Conservation (phyloP, 345 rosid genomes). For the Arabidopsis suecica region DNA sequence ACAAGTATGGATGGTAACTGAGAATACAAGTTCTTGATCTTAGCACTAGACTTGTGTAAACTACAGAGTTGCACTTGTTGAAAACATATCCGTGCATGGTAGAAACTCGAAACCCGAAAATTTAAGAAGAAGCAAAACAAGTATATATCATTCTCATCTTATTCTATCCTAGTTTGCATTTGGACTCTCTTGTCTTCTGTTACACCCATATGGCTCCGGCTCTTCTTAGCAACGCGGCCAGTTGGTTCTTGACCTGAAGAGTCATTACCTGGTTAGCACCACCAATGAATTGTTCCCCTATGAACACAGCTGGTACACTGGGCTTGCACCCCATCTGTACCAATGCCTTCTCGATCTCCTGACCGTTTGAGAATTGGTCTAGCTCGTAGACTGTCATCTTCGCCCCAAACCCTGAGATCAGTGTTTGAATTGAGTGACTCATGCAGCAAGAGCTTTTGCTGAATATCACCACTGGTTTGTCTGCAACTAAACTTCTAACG, state of each 20-base stretch:
- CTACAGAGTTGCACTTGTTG: constrained; percentile 41
- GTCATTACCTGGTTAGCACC: constrained; percentile 76
- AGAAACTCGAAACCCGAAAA: constrained; percentile 25
- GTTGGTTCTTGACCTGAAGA: constrained; percentile 50
- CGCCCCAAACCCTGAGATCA: constrained; percentile 74
- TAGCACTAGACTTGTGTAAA: constrained; percentile 15
- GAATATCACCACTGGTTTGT: constrained; percentile 84
- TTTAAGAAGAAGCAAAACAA: neutral
- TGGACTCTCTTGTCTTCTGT: constrained; percentile 6
- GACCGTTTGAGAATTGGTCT: constrained; percentile 62
- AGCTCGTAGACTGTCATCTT: constrained; percentile 76
- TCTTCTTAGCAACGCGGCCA: constrained; percentile 44
- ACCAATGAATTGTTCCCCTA: constrained; percentile 71
- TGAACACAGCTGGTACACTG: constrained; percentile 80
- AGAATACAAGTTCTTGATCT: constrained; percentile 31
- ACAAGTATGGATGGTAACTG: constrained; percentile 26
- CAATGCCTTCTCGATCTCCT: constrained; percentile 63
- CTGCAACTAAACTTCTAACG: constrained; percentile 63
- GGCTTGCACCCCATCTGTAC: constrained; percentile 66
- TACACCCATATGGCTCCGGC: constrained; percentile 53
- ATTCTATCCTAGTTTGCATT: constrained; percentile 38
- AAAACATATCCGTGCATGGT: constrained; percentile 35
- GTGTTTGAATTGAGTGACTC: constrained; percentile 69
- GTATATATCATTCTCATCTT: constrained; percentile 18
- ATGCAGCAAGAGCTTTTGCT: constrained; percentile 81